Evolutionary conservation across 208 protist genomes (phyloP).

Genomic region (Acanthamoeba healyi): DNA sequence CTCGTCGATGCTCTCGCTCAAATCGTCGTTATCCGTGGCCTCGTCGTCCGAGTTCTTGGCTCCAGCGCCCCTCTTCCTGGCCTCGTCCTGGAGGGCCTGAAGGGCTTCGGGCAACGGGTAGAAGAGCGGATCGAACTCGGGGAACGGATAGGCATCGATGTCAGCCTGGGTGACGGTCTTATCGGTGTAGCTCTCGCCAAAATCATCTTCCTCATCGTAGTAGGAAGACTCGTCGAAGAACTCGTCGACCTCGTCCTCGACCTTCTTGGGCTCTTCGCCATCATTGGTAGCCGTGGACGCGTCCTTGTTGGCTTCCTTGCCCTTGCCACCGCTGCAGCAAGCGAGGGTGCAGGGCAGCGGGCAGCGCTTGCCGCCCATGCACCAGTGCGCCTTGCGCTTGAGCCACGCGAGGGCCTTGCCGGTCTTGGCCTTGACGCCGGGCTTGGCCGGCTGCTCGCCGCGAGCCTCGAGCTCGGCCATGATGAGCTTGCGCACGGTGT

Average conservation of each 20-base stretch:
- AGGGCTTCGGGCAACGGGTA: constrained; percentile 56
- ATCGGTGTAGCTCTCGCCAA: constrained; percentile 41
- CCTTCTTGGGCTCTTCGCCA: neutral
- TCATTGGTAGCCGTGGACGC: too few relatives aligned
- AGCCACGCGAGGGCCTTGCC: constrained; percentile 26
- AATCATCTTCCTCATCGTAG: constrained; percentile 39
- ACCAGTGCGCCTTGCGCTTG: constrained; percentile 58
- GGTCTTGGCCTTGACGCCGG: neutral
- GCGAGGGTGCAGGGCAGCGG: constrained; percentile 2
- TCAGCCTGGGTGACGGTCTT: constrained; percentile 37
- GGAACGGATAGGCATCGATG: constrained; percentile 59
- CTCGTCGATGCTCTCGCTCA: neutral
- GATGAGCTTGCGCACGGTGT: constrained; percentile 18
- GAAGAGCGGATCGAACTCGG: constrained; percentile 60
- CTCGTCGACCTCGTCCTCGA: neutral
- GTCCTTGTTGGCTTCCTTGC: constrained; percentile 21
- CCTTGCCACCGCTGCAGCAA: constrained; percentile 31
- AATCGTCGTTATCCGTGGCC: neutral
- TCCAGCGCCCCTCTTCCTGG: neutral
- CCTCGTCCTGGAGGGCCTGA: constrained; percentile 35
- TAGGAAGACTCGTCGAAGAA: neutral
- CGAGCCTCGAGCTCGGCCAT: constrained; percentile 26
- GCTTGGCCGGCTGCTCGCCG: constrained; percentile 20
- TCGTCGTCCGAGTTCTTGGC: neutral
- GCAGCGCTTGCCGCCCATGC: constrained; percentile 56